phyloP scores from a whole-genome alignment of 2,329 filamentous ascomycete genomes.

The Periglandula ipomoeae region DNA sequence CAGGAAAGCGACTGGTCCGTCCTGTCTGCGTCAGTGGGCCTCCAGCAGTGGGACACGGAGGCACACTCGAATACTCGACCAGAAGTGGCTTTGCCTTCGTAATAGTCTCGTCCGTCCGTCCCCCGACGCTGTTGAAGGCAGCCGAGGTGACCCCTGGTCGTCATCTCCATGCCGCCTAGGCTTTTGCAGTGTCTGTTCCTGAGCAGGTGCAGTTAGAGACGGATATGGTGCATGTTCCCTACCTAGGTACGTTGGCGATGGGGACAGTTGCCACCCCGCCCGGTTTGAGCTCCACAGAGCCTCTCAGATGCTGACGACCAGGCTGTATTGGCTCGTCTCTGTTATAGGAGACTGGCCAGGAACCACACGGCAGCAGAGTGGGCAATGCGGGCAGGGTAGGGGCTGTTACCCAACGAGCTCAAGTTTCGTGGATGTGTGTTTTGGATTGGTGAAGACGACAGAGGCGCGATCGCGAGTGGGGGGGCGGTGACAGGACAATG shows the following conservation, averaged over 20 bases:
- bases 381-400: not conserved
- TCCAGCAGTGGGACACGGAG: conserved; percentile 1
- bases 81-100: not conserved
- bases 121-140: no score
- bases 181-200: not conserved
- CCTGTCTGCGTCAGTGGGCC: conserved; percentile 6
- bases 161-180: no score
- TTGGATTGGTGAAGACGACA: not conserved
- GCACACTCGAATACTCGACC: no score
- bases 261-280: not conserved
- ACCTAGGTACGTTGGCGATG: not conserved
- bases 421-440: not conserved
- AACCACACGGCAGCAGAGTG: no score
- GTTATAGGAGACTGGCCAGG: no score
- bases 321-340: not conserved
- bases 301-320: not conserved
- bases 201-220: not conserved
- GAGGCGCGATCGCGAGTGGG: not conserved
- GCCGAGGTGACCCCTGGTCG: no score
- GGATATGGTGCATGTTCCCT: not conserved
- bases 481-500: not conserved
- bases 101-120: not conserved
- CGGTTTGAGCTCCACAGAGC: not conserved
- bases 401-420: not conserved
- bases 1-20: not conserved